A percentile compares a stretch with the other conserved stretches of the same genome.
These are phyloP conservation scores for Aquilaria sinensis DNA, from an alignment of 345 rosid species.

Conservation along the genomic window DNA sequence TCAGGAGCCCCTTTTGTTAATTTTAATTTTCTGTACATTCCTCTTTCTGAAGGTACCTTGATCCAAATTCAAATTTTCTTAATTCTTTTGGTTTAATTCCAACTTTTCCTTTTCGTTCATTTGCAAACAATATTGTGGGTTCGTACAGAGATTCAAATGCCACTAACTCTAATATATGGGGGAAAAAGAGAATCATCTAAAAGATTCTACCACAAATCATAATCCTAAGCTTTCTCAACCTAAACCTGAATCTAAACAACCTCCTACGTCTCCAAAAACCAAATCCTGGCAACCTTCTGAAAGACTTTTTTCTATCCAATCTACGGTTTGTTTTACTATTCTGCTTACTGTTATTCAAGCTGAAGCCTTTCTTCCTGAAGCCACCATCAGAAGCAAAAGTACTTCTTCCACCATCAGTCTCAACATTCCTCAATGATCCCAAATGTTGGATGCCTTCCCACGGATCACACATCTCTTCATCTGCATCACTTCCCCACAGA, in stretches of 20 bases:
- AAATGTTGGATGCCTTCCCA: conserved; percentile 30
- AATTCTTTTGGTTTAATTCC: not conserved
- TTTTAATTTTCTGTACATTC: not conserved
- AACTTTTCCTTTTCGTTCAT: not conserved
- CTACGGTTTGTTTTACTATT: not conserved
- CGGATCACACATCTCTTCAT: conserved; percentile 25
- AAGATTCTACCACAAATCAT: conserved; percentile 34
- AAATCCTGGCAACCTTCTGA: conserved; percentile 40
- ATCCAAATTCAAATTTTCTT: not conserved
- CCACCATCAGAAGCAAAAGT: conserved; percentile 25
- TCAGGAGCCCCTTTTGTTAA: not conserved
- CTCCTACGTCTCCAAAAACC: conserved; percentile 26
- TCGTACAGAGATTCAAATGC: not conserved
- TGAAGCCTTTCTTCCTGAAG: conserved; percentile 7
- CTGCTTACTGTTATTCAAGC: conserved; percentile 2
- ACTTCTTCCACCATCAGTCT: conserved; percentile 5
- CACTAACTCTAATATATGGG: not conserved
- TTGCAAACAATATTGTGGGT: not conserved
- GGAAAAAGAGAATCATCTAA: not conserved
- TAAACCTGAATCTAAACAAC: conserved; percentile 23
- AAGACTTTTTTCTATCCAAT: conserved; percentile 40
- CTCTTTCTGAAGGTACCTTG: not conserved
- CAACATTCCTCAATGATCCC: not conserved
- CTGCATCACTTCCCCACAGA: conserved; percentile 41
- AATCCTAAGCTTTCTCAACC: conserved; percentile 36